Conservation (phyloP, 2,329 filamentous ascomycete genomes). For the Neocucurbitaria cava region DNA sequence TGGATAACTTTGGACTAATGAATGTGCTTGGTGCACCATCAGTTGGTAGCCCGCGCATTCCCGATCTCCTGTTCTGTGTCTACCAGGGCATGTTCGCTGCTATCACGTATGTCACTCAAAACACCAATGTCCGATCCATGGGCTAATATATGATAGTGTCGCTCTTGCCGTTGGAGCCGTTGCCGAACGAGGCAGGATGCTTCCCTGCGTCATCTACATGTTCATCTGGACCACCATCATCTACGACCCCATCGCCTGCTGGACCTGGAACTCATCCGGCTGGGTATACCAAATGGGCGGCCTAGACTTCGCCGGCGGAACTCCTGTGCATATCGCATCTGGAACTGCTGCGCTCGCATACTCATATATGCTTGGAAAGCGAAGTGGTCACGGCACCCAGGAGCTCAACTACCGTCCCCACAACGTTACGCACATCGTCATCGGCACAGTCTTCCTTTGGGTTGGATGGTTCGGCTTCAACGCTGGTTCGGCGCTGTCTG, state of each 20-base stretch:
- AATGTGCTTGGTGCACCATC: constrained; percentile 78
- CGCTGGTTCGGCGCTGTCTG: constrained; percentile 79
- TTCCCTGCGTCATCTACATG: constrained; percentile 90
- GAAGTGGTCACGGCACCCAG: constrained; percentile 82
- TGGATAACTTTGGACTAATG: constrained; percentile 80
- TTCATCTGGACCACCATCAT: constrained; percentile 90
- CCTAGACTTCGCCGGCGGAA: constrained; percentile 88
- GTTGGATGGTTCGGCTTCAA: constrained; percentile 98
- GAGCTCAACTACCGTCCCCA: constrained; percentile 92
- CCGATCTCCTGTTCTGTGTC: constrained; percentile 83
- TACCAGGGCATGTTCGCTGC: constrained; percentile 90
- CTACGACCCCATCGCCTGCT: constrained; percentile 92
- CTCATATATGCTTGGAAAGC: constrained; percentile 88
- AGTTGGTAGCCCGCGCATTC: constrained; percentile 74
- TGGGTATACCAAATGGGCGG: constrained; percentile 83
- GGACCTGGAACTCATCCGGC: constrained; percentile 87
- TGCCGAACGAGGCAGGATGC: constrained; percentile 85
- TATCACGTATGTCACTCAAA: constrained; percentile 71
- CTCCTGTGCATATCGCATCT: constrained; percentile 86
- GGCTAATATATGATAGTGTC: constrained; percentile 59
- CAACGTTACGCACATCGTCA: constrained; percentile 90
- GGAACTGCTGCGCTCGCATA: constrained; percentile 86
- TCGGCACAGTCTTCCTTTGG: constrained; percentile 93
- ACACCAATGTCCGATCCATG: background rate
- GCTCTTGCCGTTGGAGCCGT: constrained; percentile 85